phyloP scores from a whole-genome alignment of 179 eudicot genomes.

The Corrigiola litoralis region DNA sequence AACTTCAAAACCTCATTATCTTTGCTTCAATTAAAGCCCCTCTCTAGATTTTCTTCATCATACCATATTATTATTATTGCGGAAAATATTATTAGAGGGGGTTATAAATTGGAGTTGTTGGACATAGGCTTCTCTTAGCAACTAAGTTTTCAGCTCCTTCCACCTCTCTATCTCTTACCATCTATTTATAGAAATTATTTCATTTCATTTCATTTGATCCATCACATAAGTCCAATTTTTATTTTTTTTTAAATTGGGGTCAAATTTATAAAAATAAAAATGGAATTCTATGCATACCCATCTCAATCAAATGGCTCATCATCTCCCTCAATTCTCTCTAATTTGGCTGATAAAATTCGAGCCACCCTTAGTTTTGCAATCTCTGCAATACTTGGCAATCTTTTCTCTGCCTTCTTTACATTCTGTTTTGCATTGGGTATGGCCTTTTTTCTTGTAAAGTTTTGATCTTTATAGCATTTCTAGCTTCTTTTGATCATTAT shows the following conservation, averaged over 20 bases:
- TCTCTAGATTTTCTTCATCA: conserved; percentile 3
- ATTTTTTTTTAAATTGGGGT: background rate
- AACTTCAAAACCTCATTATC: too few species aligned
- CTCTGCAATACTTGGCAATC: conserved; percentile 63
- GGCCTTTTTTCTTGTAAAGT: conserved; percentile 16
- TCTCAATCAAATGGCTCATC: conserved; percentile 42
- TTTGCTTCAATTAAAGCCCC: too few species aligned
- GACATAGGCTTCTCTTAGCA: conserved; percentile 36
- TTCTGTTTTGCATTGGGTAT: conserved; percentile 90
- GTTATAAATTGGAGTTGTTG: conserved; percentile 43
- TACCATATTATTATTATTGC: conserved; percentile 6
- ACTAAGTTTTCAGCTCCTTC: conserved; percentile 22
- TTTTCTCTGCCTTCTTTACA: conserved; percentile 86
- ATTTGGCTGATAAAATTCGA: conserved; percentile 54
- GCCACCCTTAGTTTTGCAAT: conserved; percentile 53
- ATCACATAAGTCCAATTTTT: background rate
- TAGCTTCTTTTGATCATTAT: background rate
- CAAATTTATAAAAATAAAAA: background rate
- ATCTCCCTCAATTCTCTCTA: conserved; percentile 33
- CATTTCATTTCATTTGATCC: background rate
- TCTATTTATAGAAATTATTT: background rate
- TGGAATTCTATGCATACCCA: conserved; percentile 56
- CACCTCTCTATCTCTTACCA: background rate
- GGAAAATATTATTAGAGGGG: background rate
- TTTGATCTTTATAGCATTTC: background rate